Base-by-base conservation (phyloP, 441 rosid genomes). In the Eruca vesicaria region DNA sequence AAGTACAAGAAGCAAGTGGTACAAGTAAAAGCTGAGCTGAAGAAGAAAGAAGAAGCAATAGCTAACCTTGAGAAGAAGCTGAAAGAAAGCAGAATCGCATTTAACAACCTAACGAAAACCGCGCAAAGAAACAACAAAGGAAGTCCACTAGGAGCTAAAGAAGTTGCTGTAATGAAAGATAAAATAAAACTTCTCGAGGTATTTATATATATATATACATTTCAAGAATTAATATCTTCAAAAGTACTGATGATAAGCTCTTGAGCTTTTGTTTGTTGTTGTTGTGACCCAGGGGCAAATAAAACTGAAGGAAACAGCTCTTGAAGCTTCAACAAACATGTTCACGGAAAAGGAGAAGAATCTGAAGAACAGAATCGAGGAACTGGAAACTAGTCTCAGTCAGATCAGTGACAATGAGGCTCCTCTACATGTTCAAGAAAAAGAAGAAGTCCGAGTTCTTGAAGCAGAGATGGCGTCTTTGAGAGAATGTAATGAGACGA, bases 151-250 rank as follows among this genome's bases (percentile, higher is more conserved):
- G 78, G 60, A 58, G 73, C 81, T 23, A 90, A 89, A 77, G 99
- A 89, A 81, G 80, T 84, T 31, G 69, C 82, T 23, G 85, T 76
- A 75, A 86, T 93, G 79, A 86, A 71, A 83, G 97, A 90, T 78
- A 87, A 74, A 76, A 83, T 87, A 72, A 86, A 80, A 79, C 73
- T 78, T 72, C 93, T 94, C 4, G 88, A 87, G 98, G 98, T 91
- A 84, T n/a, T n/a, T n/a, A n/a, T n/a, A n/a, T n/a, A n/a, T n/a
- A n/a, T n/a, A n/a, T n/a, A n/a, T n/a, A n/a, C 68, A 7, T n/a
- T 63, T 23, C 35, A 28, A 8, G 5, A 19, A 15, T 0, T 18
- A 38, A 69, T 20, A 10, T 63, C 45, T 7, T 56, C 36, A n/a
- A n/a, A 29, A 10, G 36, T 55, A 14, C 0, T 0, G 41, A 43